Evolutionary conservation across 2,329 filamentous ascomycete genomes (phyloP), one percentile per base, ranked within the genome.

Genomic region (Taxawa tesnikishii): DNA sequence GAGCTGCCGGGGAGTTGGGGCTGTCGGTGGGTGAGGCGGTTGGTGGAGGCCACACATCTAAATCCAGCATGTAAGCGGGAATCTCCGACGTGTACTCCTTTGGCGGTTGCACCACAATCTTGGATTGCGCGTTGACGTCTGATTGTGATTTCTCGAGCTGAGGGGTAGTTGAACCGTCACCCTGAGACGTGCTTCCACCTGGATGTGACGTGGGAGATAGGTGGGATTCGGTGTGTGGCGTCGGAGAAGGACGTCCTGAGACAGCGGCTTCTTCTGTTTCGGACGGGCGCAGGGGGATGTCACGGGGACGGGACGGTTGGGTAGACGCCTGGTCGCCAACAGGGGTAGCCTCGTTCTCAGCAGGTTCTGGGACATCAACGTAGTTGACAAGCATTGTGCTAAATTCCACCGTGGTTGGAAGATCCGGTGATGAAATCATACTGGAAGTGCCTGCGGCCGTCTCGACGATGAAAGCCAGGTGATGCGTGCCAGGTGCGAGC

Each of bases 331-430:
- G n/a, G n/a, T n/a, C n/a, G n/a, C n/a, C n/a, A n/a, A n/a, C n/a
- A n/a, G n/a, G n/a, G n/a, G n/a, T n/a, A n/a, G n/a, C n/a, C n/a
- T n/a, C n/a, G n/a, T n/a, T n/a, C n/a, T n/a, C n/a, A n/a, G n/a
- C n/a, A n/a, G n/a, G n/a, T n/a, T n/a, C n/a, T n/a, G n/a, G 83
- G 40, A 96, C 82, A 62, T 98, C 90, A 50, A 98, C 83, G 54
- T 96, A 98, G 60, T 98, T 98, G 58, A 98, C 88, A 12, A 98
- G 68, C 52, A 94, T 93, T 61, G 96, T 96, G 42, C 85, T 92
- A 55, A 92, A 94, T 55, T 98, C 90, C 37, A 98, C 90, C 2
- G 90, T 93, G 0, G 90, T 96, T 10, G 90, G 88, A 27, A 38
- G 32, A 26, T 32, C 28, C 12, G 25, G 26, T 8, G 36, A 38